Evolutionary conservation across 2,329 filamentous ascomycete genomes (phyloP), one percentile per base, ranked within the genome.

Genomic region (Blastomyces gilchristii): DNA sequence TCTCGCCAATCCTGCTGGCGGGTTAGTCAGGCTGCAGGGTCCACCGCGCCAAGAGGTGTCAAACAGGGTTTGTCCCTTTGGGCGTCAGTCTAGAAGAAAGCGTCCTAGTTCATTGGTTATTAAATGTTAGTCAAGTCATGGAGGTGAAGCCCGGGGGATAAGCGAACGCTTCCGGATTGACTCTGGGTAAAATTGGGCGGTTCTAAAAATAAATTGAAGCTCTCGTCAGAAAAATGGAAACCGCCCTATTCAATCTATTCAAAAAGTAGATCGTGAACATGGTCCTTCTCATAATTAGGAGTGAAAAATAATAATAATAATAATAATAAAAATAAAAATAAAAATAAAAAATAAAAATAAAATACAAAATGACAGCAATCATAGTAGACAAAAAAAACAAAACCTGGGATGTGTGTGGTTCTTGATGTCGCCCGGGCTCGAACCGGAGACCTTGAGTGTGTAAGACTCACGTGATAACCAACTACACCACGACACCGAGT

Each of bases 381-480:
- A 22, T 22, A 22, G n/a, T 22, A 22, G n/a, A 22, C n/a, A 22
- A 22, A 22, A 22, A 22, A 22, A 22, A 22, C n/a, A 22, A 22
- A 22, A 22, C n/a, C n/a, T 22, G n/a, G n/a, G n/a, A 22, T 22
- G n/a, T 22, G n/a, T 11, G 14, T 12, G n/a, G 12, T 50, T 8
- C 3, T 37, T 58, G 34, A 58, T 43, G 37, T 58, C 14, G 39
- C 39, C 34, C 56, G 56, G 22, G 56, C n/a, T 31, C 56, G 37
- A 45, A 28, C 37, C 56, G 39, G 56, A 58, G 34, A 37, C 34
- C 34, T 37, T 37, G 34, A 37, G 34, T 37, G 54, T 58, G 54
- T 43, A 14, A 58, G 37, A 58, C 54, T 57, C 34, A 56, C 16
- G 54, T 58, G 54, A 43, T 58, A 58, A 41, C 39, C 34, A 58